These are phyloP conservation scores for Pichia rugopelliculosa DNA, from an alignment of 805 yeast genomes.

Conservation along the genomic window DNA sequence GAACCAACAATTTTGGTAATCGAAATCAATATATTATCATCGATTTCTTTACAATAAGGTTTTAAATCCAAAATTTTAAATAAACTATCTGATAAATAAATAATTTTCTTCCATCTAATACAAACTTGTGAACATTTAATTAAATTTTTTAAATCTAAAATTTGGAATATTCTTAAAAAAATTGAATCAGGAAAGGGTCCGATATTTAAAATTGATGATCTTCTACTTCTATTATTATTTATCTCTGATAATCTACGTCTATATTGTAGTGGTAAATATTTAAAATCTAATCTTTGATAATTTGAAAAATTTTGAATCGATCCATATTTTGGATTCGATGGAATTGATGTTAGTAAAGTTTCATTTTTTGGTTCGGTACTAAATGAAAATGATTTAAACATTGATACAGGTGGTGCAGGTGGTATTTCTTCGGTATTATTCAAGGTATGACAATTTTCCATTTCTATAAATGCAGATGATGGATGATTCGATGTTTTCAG, in stretches of 20 bases:
- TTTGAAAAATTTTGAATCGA: constrained; percentile 22
- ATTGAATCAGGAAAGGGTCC: constrained; percentile 59
- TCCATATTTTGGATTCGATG: constrained; percentile 22
- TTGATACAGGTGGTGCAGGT: not conserved
- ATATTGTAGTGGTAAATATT: constrained; percentile 48
- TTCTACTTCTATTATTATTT: constrained; percentile 33
- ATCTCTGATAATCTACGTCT: constrained; percentile 42
- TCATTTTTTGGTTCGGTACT: not conserved
- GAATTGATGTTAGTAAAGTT: constrained; percentile 12
- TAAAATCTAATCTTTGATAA: constrained; percentile 30
- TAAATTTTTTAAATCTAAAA: constrained; percentile 47
- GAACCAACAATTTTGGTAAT: constrained; percentile 68
- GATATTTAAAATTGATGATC: constrained; percentile 49
- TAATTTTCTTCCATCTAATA: constrained; percentile 60
- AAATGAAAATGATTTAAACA: constrained; percentile 9
- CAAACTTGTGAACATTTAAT: constrained; percentile 55
- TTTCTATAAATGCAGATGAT: not conserved
- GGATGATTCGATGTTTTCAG: not conserved
- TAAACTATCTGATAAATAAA: constrained; percentile 49
- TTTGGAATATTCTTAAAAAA: constrained; percentile 45
- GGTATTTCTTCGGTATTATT: not conserved
- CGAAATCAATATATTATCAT: constrained; percentile 48
- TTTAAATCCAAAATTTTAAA: constrained; percentile 48
- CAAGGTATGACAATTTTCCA: not conserved
- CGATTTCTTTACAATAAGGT: constrained; percentile 53